These are phyloP conservation scores for Lepidium didymum DNA, from an alignment of 345 rosid species.

Conservation along the genomic window DNA sequence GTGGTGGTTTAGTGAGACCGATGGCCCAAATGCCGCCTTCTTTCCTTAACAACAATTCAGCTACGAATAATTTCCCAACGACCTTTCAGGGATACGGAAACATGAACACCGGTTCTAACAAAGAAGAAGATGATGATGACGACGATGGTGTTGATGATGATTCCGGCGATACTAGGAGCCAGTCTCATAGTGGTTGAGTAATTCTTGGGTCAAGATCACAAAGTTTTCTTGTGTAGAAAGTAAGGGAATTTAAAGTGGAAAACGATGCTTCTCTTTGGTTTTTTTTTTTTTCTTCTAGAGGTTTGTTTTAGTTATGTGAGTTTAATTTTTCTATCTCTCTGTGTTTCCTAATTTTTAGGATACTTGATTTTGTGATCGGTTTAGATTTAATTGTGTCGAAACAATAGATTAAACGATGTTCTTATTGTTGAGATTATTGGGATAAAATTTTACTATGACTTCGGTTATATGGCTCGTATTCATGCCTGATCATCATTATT, in stretches of 20 bases:
- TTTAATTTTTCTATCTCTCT: neutral
- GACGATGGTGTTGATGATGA: conserved; percentile 46
- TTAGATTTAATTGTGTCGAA: conserved; percentile 11
- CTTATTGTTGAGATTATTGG: neutral
- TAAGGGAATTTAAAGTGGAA: neutral
- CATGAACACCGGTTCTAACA: conserved; percentile 19
- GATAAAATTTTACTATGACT: neutral
- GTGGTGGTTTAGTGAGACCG: conserved; percentile 38
- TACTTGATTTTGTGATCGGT: neutral
- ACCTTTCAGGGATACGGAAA: conserved; percentile 33
- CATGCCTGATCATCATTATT: neutral
- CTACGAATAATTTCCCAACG: conserved; percentile 28
- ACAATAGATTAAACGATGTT: conserved; percentile 1
- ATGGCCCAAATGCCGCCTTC: conserved; percentile 29
- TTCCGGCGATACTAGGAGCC: conserved; percentile 43
- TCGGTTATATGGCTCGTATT: neutral
- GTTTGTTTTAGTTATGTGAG: conserved; percentile 7
- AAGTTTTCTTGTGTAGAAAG: conserved; percentile 23
- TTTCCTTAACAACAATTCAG: conserved; percentile 34
- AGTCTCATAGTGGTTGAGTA: conserved; percentile 35
- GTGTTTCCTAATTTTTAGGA: conserved; percentile 6
- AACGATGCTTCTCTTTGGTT: neutral
- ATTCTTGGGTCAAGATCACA: neutral
- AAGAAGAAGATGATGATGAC: conserved; percentile 15
- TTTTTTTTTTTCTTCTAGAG: neutral